Evolutionary conservation across 495 filamentous ascomycete species (phyloP), one percentile per base, ranked within the genome.

Genomic region (Xylaria curta): DNA sequence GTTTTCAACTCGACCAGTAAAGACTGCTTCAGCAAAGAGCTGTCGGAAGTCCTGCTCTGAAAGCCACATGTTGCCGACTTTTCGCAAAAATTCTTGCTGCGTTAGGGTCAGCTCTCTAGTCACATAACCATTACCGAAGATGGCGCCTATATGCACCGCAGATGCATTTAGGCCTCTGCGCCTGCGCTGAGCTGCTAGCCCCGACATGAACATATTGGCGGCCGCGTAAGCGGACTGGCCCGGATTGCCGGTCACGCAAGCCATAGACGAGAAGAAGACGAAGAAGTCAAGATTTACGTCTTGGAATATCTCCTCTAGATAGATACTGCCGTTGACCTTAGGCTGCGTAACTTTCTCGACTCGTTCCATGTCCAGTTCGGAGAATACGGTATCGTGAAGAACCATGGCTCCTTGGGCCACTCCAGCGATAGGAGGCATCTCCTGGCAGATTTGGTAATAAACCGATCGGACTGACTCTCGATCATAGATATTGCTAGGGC

Each of bases 391-490:
- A 58, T 87, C 84, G 0, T 63, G 8, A 0, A 85, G 69, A 0
- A 85, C 80, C 82, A 85, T 74, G 8, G 86, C 82, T 2, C 79
- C 86, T 58, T 88, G 80, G 0, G 75, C 77, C 28, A 87, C 79
- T 12, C 87, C 87, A 4, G 63, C 80, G 56, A 89, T 79, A 0
- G 82, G 81, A 0, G 85, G 86, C 60, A 83, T 70, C 0, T 46
- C 74, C 17, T 64, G 17, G 12, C 70, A 46, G 1, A 81, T 78
- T n/a, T 71, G n/a, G 12, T 28, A 10, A 31, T 75, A 69, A 3
- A 74, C 31, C 2, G 21, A 42, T 8, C 7, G 19, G 2, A 82
- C 56, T 1, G 72, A 53, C 3, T 74, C 56, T 2, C 51, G 44
- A 38, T 64, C 58, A 5, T 76, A 73, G 1, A 76, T 19, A 46